Evolutionary conservation across 352 stramenopile species (phyloP).

Genomic region (Stramenopiles sp.): DNA sequence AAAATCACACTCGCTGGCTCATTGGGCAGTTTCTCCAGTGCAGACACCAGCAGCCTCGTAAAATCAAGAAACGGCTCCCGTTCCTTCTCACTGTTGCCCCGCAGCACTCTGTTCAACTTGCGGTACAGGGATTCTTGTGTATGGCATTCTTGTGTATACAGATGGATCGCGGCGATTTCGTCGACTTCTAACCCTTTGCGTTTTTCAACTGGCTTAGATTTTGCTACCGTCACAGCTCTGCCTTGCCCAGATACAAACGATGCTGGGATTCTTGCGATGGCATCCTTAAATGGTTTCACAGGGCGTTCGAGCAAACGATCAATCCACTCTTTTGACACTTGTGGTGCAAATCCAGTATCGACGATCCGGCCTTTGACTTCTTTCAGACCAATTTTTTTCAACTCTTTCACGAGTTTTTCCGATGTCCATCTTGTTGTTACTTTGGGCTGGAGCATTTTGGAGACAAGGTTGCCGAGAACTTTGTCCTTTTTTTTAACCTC

Average conservation of each 20-base stretch:
- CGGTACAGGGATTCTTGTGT: conserved; percentile 1
- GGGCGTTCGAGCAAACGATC: neutral
- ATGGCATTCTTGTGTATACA: conserved; percentile 7
- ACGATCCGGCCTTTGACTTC: conserved; percentile 1
- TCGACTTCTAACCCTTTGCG: conserved; percentile 2
- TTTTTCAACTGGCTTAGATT: neutral
- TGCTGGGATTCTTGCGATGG: conserved; percentile 1
- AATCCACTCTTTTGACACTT: conserved; percentile 7
- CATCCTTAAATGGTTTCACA: neutral
- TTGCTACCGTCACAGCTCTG: neutral
- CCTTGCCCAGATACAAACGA: conserved; percentile 7
- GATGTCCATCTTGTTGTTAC: neutral
- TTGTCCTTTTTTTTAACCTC: neutral
- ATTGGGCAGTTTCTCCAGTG: neutral
- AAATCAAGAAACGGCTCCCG: conserved; percentile 3
- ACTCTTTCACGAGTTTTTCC: conserved; percentile 3
- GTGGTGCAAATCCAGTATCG: conserved; percentile 7
- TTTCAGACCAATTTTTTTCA: neutral
- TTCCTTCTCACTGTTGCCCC: neutral
- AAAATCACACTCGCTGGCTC: conserved; percentile 1
- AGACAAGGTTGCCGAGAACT: conserved; percentile 2
- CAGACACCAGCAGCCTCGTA: neutral
- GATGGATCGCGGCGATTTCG: neutral
- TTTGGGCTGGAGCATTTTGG: neutral
- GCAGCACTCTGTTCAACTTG: conserved; percentile 3